Evolutionary conservation across 1,139 yeast genomes (phyloP), one percentile per base, ranked within the genome.

Genomic region (Blastobotrys capitulatus): DNA sequence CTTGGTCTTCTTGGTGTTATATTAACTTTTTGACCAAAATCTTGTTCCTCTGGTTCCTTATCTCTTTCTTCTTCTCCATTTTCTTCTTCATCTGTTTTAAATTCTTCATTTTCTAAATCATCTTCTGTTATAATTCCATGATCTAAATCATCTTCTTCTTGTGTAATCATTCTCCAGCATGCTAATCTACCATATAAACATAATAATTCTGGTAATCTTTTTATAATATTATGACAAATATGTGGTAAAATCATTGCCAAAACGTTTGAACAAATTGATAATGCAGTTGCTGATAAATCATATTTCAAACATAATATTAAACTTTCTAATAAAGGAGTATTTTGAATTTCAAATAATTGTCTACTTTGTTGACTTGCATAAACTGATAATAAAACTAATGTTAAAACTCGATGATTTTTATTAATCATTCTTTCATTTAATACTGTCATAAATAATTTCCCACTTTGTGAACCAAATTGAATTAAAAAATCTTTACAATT

Each of bases 191-290:
- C 69, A 52, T 73, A 76, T 1, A 79, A 65, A 1, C 75, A 68
- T 44, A 78, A 69, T 8, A 81, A 54, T 37, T 74, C 76, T 0
- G 79, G 72, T 6, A 80, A 55, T 44, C 65, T 65, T 0, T 60
- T 52, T 0, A 68, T 61, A 2, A 78, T 58, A 18, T 58, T 64
- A 27, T 66, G 64, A 49, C 76, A 70, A 1, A 79, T 62, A 54
- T 78, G 79, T 0, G 87, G 87, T 7, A 81, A 60, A 9, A 77
- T 52, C 83, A 82, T 79, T 6, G 76, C 72, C 45, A 81, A 54
- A 0, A 73, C 62, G 1, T 76, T 71, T 15, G 77, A 58, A 1
- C 77, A 71, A 7, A 75, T 65, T 29, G 72, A 67, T 16, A 82
- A 63, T 1, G 72, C 64, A 1, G 72, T 65, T 8, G 73, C 70